Evolutionary conservation across 768 basidiomycete species (phyloP).

Genomic region (Macrolepiota fuliginosa): DNA sequence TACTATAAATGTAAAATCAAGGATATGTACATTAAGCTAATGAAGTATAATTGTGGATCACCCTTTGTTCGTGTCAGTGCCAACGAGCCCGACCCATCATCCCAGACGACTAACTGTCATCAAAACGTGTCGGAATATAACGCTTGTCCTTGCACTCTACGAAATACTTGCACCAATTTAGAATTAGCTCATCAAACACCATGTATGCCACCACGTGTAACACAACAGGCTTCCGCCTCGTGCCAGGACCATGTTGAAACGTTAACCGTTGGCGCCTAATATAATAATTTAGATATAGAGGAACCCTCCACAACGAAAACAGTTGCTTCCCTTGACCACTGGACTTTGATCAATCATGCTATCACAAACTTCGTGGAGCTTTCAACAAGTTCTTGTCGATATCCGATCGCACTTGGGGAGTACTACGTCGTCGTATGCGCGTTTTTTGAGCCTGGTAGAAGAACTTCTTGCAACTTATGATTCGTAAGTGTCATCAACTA

Average conservation of each 20-base stretch:
- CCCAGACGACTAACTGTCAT: too few relatives aligned
- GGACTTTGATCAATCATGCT: neutral
- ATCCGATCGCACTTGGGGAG: neutral
- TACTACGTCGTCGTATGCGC: neutral
- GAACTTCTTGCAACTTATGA: neutral
- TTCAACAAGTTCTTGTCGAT: neutral
- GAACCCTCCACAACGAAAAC: neutral
- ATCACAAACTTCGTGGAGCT: neutral
- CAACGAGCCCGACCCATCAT: too few relatives aligned
- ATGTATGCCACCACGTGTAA: neutral
- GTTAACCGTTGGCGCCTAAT: neutral
- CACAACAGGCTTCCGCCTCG: neutral
- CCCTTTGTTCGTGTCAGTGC: too few relatives aligned
- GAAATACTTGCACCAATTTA: too few relatives aligned
- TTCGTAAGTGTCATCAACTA: neutral
- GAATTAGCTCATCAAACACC: too few relatives aligned
- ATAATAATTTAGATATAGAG: neutral
- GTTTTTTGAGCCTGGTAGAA: neutral
- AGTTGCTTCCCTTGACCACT: neutral
- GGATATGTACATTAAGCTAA: too few relatives aligned
- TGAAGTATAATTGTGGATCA: too few relatives aligned
- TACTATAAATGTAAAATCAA: too few relatives aligned
- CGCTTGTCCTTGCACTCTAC: too few relatives aligned
- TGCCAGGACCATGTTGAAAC: neutral
- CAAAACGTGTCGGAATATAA: too few relatives aligned